Evolutionary conservation across 352 stramenopile genomes (phyloP), one percentile per base, ranked within the genome.

Genomic region (Peronospora farinosa): DNA sequence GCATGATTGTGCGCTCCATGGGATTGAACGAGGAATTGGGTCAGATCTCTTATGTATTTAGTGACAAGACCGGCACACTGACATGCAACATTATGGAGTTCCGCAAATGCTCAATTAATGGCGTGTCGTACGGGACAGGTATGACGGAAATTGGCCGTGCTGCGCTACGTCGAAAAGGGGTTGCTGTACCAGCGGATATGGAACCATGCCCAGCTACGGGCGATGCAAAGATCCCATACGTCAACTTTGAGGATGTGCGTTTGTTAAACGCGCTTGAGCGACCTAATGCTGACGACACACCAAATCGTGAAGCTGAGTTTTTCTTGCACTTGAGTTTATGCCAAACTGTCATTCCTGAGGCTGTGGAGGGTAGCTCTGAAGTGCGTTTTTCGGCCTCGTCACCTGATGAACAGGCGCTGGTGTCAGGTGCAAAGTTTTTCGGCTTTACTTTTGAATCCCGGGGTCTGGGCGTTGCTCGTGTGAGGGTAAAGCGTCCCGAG

Each of bases 1-100:
- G 74, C 19, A 86, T 88, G 75, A 84, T 87, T 54, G 79, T 91
- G 16, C 77, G 79, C 9, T 81, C 76, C 2, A 84, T 90, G 78
- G 75, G 67, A 8, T 70, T 97, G 11, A 96, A 94, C 45, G 88
- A 97, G 57, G 86, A 96, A 41, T 62, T 96, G 31, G 89, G 89
- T 3, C 88, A 97, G 67, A 88, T 97, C n/a, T 87, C 72, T 30
- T 92, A 92, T 54, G 74, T 96, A 19, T 96, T 96, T 57, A 97
- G 65, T 31, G 90, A 97, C 60, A 97, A 97, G 65, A 97, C 90
- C 0, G 91, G 91, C 35, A 97, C 91, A n/a, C 59, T 97, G 17
- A 97, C 91, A 11, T 86, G 84, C 47, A 97, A 97, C 60, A 71
- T 96, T 8, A 97, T 97, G 91, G 78, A 96, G 42, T 98, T 98